Conservation (phyloP, 1,284 basidiomycete genomes). For the Trametes polyzona region DNA sequence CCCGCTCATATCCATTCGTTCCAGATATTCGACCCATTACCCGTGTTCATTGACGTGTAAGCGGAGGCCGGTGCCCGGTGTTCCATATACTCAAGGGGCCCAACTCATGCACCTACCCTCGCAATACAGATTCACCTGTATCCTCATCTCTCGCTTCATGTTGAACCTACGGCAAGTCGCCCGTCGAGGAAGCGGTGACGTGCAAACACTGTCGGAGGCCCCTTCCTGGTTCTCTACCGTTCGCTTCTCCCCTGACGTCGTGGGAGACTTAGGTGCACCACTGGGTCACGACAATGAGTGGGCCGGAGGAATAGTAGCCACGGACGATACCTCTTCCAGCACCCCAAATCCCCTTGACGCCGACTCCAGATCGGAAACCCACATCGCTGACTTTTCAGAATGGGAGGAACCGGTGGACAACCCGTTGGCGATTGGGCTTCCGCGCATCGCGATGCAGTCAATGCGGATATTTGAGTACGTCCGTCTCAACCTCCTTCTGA, state of each 20-base stretch:
- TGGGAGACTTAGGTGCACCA: constrained; percentile 25
- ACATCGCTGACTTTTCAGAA: no score
- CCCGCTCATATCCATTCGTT: no score
- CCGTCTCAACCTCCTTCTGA: no score
- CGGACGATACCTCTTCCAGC: background rate
- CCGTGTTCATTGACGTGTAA: constrained; percentile 19
- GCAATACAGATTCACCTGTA: constrained; percentile 19
- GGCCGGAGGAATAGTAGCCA: background rate
- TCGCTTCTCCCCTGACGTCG: constrained; percentile 12
- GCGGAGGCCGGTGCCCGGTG: no score
- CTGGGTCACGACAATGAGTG: constrained; percentile 7
- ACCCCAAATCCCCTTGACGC: background rate
- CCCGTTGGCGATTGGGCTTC: no score
- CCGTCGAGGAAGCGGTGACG: background rate
- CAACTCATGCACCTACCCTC: no score
- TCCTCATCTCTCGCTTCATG: constrained; percentile 24
- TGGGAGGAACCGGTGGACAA: no score
- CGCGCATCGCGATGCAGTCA: no score
- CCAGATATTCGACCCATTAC: constrained; percentile 14
- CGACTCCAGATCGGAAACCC: background rate
- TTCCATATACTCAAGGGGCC: no score
- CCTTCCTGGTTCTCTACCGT: constrained; percentile 7
- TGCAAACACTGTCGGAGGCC: background rate
- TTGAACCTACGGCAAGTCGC: constrained; percentile 21
- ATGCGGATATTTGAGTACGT: no score